These are phyloP conservation scores for Solanum rostratum DNA, from an alignment of 257 asterid genomes.

Conservation along the genomic window DNA sequence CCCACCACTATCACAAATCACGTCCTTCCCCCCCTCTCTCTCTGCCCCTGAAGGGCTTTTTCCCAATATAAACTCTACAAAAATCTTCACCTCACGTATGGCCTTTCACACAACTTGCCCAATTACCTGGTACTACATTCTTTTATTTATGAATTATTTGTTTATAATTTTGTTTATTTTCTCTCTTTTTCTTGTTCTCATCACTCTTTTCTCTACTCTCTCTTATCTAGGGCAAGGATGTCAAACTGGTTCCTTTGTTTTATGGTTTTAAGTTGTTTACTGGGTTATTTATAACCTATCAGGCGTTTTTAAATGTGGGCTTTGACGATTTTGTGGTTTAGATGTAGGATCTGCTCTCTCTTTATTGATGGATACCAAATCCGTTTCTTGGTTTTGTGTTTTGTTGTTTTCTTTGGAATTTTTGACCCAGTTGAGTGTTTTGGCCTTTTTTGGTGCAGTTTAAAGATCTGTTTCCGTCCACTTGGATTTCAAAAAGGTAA, in stretches of 20 bases:
- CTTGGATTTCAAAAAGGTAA: too few relatives aligned
- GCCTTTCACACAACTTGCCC: constrained; percentile 99
- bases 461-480: constrained; percentile 70
- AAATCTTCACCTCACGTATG: constrained; percentile 29
- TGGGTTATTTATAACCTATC: background rate
- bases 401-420: background rate
- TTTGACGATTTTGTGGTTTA: background rate
- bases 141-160: background rate
- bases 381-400: background rate
- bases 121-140: constrained; percentile 71
- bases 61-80: constrained; percentile 11
- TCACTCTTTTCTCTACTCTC: background rate
- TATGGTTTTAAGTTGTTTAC: constrained; percentile 1
- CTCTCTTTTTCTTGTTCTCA: background rate
- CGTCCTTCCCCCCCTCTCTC: background rate
- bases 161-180: background rate
- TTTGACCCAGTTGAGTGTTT: constrained; percentile 16
- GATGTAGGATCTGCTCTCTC: background rate
- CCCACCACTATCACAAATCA: background rate
- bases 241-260: constrained; percentile 1
- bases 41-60: background rate
- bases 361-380: background rate
- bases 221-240: background rate
- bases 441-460: constrained; percentile 44
- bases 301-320: background rate